Conservation (phyloP, 176 grass and related monocot genomes). For the Typha latifolia region DNA sequence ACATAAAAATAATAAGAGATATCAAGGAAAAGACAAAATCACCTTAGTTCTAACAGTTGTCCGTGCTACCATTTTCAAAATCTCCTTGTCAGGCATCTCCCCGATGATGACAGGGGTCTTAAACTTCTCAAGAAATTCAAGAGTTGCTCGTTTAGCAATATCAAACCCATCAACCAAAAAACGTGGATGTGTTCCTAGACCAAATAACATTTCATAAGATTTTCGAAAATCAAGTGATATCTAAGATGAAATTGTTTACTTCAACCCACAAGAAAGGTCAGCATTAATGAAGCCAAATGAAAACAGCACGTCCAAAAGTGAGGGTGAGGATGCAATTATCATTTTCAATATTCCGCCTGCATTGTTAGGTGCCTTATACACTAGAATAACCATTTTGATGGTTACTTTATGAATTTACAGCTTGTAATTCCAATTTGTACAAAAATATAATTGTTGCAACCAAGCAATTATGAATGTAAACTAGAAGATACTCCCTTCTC, state of each 20-base stretch:
- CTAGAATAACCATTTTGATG: too few relatives aligned
- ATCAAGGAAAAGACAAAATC: not conserved
- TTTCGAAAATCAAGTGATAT: slow-evolving; percentile 6
- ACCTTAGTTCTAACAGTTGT: slow-evolving; percentile 98
- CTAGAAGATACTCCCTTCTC: too few relatives aligned
- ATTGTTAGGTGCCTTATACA: too few relatives aligned
- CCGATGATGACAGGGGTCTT: slow-evolving; percentile 74
- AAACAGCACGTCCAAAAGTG: too few relatives aligned
- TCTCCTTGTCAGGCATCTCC: slow-evolving; percentile 75
- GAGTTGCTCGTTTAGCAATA: slow-evolving; percentile 77
- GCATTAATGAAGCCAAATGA: not conserved
- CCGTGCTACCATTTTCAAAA: slow-evolving; percentile 86
- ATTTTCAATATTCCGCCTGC: too few relatives aligned
- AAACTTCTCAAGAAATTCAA: slow-evolving; percentile 96
- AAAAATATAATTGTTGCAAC: too few relatives aligned
- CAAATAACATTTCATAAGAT: not conserved
- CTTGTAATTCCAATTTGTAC: too few relatives aligned
- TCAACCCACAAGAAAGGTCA: not conserved
- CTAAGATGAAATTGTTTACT: not conserved
- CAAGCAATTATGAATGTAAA: too few relatives aligned
- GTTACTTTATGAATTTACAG: too few relatives aligned
- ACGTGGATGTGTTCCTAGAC: slow-evolving; percentile 75
- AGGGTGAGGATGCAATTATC: too few relatives aligned
- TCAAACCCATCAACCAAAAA: slow-evolving; percentile 97
- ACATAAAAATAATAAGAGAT: not conserved